Percentiles rank a stretch among this genome's conserved stretches.
Conservation (phyloP, 441 rosid species). For the Viola pubescens region DNA sequence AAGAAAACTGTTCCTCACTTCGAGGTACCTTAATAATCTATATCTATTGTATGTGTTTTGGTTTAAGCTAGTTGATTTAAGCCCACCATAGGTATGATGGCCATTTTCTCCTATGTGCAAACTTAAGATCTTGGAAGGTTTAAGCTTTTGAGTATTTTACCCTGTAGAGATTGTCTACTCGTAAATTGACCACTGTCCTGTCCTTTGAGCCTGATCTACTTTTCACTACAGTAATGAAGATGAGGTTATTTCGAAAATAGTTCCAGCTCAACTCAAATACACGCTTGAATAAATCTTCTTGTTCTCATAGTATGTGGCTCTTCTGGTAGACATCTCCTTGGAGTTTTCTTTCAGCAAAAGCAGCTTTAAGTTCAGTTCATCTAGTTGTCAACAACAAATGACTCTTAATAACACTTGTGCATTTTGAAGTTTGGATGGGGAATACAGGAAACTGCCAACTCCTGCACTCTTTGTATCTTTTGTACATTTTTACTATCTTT, state of each 20-base stretch:
- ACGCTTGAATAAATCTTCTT: background rate
- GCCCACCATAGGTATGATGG: too few species aligned
- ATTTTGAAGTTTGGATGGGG: background rate
- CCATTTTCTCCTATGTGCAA: too few species aligned
- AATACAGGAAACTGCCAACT: too few species aligned
- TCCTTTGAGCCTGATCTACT: too few species aligned
- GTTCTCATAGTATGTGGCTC: background rate
- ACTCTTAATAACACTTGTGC: background rate
- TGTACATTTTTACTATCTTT: too few species aligned
- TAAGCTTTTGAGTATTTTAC: too few species aligned
- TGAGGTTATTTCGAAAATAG: background rate
- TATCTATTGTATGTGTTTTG: background rate
- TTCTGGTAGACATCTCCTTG: background rate
- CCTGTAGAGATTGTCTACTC: too few species aligned
- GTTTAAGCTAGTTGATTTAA: conserved; percentile 2
- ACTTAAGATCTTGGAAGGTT: too few species aligned
- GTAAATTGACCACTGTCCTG: too few species aligned
- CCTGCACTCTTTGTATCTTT: too few species aligned
- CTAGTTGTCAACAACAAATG: background rate
- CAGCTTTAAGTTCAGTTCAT: too few species aligned
- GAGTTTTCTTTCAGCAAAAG: background rate
- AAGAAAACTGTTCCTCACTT: conserved; percentile 82
- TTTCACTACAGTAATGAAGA: too few species aligned
- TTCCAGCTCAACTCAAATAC: background rate
- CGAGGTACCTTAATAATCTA: conserved; percentile 37